Evolutionary conservation across 1,139 yeast genomes (phyloP).

Genomic region (Torulaspora pretoriensis): DNA sequence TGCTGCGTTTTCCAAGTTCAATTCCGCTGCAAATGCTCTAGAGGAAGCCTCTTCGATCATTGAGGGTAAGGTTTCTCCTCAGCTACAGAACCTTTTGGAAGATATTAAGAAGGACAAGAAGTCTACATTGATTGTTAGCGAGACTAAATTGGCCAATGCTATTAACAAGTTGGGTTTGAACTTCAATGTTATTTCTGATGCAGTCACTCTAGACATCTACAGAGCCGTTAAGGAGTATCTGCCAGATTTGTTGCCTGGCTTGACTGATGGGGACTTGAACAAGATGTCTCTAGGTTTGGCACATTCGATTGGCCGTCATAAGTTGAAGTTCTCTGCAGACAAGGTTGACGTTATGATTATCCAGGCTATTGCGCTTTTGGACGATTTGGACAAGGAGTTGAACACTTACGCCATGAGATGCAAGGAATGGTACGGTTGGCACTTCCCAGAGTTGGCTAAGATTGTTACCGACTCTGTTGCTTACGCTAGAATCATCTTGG

Average conservation of each 20-base stretch:
- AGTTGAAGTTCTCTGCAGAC: constrained; percentile 94
- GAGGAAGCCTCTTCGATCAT: constrained; percentile 91
- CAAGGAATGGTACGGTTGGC: constrained; percentile 99
- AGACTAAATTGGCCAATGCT: constrained; percentile 92
- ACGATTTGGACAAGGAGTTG: constrained; percentile 93
- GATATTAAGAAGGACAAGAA: constrained; percentile 86
- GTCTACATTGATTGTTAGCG: constrained; percentile 85
- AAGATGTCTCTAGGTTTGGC: constrained; percentile 97
- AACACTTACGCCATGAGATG: constrained; percentile 97
- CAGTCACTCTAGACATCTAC: constrained; percentile 89
- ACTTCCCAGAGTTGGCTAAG: constrained; percentile 98
- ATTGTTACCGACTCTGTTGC: constrained; percentile 94
- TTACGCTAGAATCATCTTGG: constrained; percentile 83
- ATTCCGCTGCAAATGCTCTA: constrained; percentile 90
- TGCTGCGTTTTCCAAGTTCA: constrained; percentile 91
- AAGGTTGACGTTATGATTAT: constrained; percentile 98
- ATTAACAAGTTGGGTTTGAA: constrained; percentile 90
- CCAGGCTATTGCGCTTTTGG: constrained; percentile 95
- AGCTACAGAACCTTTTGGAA: constrained; percentile 68
- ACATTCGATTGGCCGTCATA: constrained; percentile 96
- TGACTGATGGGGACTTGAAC: constrained; percentile 75
- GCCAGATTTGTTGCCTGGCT: constrained; percentile 91
- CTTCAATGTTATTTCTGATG: constrained; percentile 87
- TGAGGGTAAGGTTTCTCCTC: constrained; percentile 90
- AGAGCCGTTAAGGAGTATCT: constrained; percentile 92